Base-by-base conservation (phyloP, 192 early-diverging fungal genomes). In the Coemansia sp. region DNA sequence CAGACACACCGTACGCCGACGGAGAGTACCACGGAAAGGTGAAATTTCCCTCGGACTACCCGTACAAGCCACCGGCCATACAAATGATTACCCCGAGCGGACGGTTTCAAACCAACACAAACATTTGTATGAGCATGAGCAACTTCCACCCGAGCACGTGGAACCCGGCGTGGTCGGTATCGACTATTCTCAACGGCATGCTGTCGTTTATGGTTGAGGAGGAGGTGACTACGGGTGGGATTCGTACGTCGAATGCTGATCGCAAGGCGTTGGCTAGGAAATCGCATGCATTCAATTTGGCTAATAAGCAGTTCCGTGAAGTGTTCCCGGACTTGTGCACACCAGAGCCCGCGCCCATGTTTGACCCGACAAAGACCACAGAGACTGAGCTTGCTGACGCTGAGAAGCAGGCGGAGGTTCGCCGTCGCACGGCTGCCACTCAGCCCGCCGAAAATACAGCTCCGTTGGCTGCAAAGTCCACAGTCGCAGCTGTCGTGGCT, bases 121-220 rank as follows among this genome's bases (percentile, higher is more conserved):
- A 93, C 66, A 90, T 99, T 22, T 99, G 98, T 77, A 84, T 97
- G 68, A 95, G 94, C 71, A 98, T 98, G 97, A 93, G 91, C 70
- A 96, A 98, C 86, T 98, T 97, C 80, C 94, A 95, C 70, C 93
- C 92, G 36, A 90, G 89, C 75, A 85, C 92, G 40, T 99, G 97
- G 96, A 99, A 98, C 72, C 96, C 97, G 7, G 92, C 93, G 60
- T 98, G 98, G 98, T 94, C 92, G 63, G 98, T 99, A 11, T 78
- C 95, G 9, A 99, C 98, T 0, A 98, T 99, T 63, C 82, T 99
- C 44, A 98, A 92, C 59, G 98, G 98, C 12, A 81, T 98, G 65
- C 83, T 99, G 46, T 94, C 92, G 57, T 99, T 99, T 76, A 99
- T 99, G 98, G 93, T 96, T 51, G 87, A 89, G 60, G 96, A 99